Percentiles rank a stretch among this genome's conserved stretches.
Conservation (phyloP, 768 basidiomycete genomes). For the Pleurotus ostreatus region DNA sequence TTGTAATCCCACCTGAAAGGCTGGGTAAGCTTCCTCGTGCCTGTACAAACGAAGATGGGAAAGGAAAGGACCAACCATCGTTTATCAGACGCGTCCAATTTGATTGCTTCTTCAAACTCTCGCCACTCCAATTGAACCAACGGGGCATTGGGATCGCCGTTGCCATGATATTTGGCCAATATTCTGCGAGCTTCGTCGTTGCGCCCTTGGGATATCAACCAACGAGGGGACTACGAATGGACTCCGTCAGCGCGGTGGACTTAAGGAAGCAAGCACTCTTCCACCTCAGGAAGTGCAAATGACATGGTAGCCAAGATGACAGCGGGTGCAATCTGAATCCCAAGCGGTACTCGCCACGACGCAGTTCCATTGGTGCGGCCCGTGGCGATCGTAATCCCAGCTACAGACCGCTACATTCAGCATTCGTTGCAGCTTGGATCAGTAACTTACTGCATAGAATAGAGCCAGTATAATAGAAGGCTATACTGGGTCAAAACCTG, state of each 20-base stretch:
- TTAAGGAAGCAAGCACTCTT: not conserved
- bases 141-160: conserved; percentile 43
- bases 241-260: not conserved
- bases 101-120: conserved; percentile 48
- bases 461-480: conserved; percentile 43
- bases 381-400: conserved; percentile 41
- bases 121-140: conserved; percentile 48
- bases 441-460: conserved; percentile 34
- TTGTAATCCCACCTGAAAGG: conserved; percentile 44
- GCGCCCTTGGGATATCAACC: conserved; percentile 46
- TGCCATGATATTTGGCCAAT: conserved; percentile 50
- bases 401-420: conserved; percentile 11
- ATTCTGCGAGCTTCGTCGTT: conserved; percentile 45
- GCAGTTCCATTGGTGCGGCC: conserved; percentile 28
- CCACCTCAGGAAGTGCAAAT: conserved; percentile 34
- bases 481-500: conserved; percentile 15
- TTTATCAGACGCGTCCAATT: conserved; percentile 50
- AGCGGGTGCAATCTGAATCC: conserved; percentile 48
- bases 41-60: too few species aligned
- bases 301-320: conserved; percentile 29
- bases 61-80: conserved; percentile 36
- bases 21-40: not conserved
- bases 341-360: conserved; percentile 49
- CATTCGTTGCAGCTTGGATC: too few species aligned
- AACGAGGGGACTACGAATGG: conserved; percentile 44